Conservation (phyloP, 495 filamentous ascomycete species). For the Talaromyces trachyspermus region DNA sequence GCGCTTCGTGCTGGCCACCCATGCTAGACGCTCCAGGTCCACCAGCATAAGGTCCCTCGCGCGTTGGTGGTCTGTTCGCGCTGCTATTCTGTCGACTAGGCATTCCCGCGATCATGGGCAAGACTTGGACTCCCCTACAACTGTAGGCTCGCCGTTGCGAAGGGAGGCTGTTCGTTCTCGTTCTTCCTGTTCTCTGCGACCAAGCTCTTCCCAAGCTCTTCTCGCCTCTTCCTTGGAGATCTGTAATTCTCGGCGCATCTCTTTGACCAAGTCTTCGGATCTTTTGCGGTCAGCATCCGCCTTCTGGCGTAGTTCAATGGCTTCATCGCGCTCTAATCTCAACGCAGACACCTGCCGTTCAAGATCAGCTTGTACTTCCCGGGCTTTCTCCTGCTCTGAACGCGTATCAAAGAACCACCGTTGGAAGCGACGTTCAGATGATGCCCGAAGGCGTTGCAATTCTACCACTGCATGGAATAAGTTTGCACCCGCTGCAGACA, state of each 20-base stretch:
- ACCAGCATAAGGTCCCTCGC: conserved; percentile 36
- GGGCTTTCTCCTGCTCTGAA: conserved; percentile 73
- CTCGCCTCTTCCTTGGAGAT: conserved; percentile 96
- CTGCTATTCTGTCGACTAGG: conserved; percentile 56
- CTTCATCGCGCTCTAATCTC: conserved; percentile 58
- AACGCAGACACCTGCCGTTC: conserved; percentile 68
- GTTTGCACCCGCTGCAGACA: conserved; percentile 93
- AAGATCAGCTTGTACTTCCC: conserved; percentile 77
- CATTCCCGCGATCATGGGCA: conserved; percentile 80
- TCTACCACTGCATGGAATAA: conserved; percentile 97
- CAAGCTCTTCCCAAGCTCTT: conserved; percentile 94
- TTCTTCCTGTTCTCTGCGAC: conserved; percentile 88
- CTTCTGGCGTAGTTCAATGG: conserved; percentile 52
- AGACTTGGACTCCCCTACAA: conserved; percentile 95
- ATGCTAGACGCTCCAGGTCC: conserved; percentile 21
- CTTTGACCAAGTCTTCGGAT: conserved; percentile 65
- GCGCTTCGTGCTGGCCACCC: conserved; percentile 19
- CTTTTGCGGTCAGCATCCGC: conserved; percentile 60
- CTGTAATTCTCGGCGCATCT: conserved; percentile 83
- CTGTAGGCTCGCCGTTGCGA: conserved; percentile 77
- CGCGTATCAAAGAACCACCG: conserved; percentile 97
- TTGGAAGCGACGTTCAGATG: conserved; percentile 95
- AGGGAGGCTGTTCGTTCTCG: conserved; percentile 82
- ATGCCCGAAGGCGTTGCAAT: conserved; percentile 88
- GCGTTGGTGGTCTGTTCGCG: conserved; percentile 37